These are phyloP conservation scores for Priceomyces melissophilus DNA, from an alignment of 805 yeast species.

Conservation along the genomic window DNA sequence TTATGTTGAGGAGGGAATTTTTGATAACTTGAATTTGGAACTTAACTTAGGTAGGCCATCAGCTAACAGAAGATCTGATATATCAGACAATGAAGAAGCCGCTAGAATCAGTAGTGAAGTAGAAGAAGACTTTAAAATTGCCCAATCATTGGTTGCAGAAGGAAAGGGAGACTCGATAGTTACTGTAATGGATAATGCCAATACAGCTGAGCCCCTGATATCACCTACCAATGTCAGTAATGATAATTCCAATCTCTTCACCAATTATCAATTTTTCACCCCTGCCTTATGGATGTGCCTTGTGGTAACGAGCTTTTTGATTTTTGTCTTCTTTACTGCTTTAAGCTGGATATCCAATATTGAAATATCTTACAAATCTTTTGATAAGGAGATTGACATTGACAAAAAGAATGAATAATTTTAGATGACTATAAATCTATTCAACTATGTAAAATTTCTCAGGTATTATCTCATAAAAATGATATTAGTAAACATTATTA, in stretches of 20 bases:
- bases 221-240: background rate
- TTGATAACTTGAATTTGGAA: constrained; percentile 19
- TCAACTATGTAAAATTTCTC: background rate
- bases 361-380: constrained; percentile 76
- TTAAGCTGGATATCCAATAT: constrained; percentile 68
- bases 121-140: constrained; percentile 30
- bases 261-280: constrained; percentile 66
- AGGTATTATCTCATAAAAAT: background rate
- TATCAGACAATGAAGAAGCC: constrained; percentile 10
- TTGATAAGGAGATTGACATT: constrained; percentile 63
- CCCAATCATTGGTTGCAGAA: constrained; percentile 28
- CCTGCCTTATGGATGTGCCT: constrained; percentile 79
- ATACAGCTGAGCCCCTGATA: background rate
- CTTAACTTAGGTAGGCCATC: constrained; percentile 13
- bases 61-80: constrained; percentile 15
- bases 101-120: constrained; percentile 16
- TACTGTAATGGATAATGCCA: constrained; percentile 13
- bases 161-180: constrained; percentile 23
- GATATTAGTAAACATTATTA: constrained; percentile 29
- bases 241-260: constrained; percentile 46
- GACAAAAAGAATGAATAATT: constrained; percentile 45
- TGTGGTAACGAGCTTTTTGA: constrained; percentile 59
- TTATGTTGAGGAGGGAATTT: constrained; percentile 18
- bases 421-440: too few relatives aligned
- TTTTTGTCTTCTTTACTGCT: constrained; percentile 57